Base-by-base conservation (phyloP, 108 stramenopile species). In the Craspedostauros australis region DNA sequence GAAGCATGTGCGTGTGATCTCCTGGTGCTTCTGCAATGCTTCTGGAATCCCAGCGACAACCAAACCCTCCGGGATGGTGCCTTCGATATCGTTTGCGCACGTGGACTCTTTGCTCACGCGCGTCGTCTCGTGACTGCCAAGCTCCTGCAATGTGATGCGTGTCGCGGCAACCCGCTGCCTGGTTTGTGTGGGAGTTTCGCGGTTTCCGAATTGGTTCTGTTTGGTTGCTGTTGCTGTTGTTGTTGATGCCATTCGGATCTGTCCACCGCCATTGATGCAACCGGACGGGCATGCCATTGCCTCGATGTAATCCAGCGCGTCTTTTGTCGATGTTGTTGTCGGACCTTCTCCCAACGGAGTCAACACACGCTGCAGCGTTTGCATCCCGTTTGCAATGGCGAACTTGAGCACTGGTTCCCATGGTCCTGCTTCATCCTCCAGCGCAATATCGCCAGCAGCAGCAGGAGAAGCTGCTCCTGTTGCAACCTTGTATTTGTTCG, bases 281-380 rank as follows among this genome's bases (percentile, higher is more conserved):
- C 97, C 97, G 21, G 80, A 75, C 16, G 98, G 98, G 62, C 98
- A 99, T 32, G 98, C 98, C 96, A 99, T 97, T 18, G 89, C 79
- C 75, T 99, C 98, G 0, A 99, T 77, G 45, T 88, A 95, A 53
- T 97, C 80, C 51, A 75, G 82, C 5, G 27, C 30, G 57, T 29
- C 24, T 48, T 15, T 21, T 26, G 16, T 50, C 16, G 20, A 45
- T 20, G 28, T 9, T 22, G 31, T 15, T 41, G 26, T 23, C 3
- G 9, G 33, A 31, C 52, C 46, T 60, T 32, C 14, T 65, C 26
- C 51, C 39, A 45, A 79, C 21, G 71, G 64, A 67, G 60, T 77
- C 14, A 95, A 56, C 22, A 95, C 64, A 4, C 84, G 70, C 69
- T 99, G 96, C 42, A 97, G 83, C 37, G 95, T 95, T 61, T 96